Evolutionary conservation across 129 eudicot species (phyloP), one percentile per base, ranked within the genome.

Genomic region (Solidago caesia): DNA sequence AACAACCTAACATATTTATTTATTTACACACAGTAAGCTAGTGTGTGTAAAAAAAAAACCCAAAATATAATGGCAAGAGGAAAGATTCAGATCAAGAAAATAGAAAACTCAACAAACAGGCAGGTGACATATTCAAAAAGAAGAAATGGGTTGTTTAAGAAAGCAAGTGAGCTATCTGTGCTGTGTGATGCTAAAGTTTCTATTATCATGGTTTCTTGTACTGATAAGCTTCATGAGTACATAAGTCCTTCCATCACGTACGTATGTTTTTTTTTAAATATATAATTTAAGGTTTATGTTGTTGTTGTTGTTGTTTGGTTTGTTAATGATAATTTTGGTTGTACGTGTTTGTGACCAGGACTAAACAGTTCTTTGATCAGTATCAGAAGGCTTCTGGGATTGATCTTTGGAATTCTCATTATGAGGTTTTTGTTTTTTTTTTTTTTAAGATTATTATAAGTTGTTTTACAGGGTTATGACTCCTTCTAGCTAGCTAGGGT

Each of bases 81-180:
- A 68, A 89, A 89, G 90, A 89, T 89, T 84, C 90, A 89, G 92
- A 89, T 89, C 82, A 89, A 79, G 90, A 89, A 77, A 82, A 89
- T 89, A 4, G 92, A 89, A 75, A 87, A 89, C 87, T 85, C 86
- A 14, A 89, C 96, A 27, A 89, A 89, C 87, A 76, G 92, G 79
- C 92, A 89, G 57, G 96, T 89, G 4, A 89, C 92, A 5, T 89
- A 89, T 43, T 89, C 96, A 13, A 89, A 87, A 83, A 73, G 92
- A 64, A 81, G 92, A 74, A 87, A 83, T 49, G 92, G 96, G 26
- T 78, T 89, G 67, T 87, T 89, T 69, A 89, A 89, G 75, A 89
- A 89, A 71, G 96, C 96, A 14, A 82, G 67, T 26, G 92, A 89
- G 45, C 92, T 89, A 13, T 83, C 90, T 14, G 96, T 89, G 79